phyloP scores from a whole-genome alignment of 169 alveolate species.

The Plasmodium cynomolgi region DNA sequence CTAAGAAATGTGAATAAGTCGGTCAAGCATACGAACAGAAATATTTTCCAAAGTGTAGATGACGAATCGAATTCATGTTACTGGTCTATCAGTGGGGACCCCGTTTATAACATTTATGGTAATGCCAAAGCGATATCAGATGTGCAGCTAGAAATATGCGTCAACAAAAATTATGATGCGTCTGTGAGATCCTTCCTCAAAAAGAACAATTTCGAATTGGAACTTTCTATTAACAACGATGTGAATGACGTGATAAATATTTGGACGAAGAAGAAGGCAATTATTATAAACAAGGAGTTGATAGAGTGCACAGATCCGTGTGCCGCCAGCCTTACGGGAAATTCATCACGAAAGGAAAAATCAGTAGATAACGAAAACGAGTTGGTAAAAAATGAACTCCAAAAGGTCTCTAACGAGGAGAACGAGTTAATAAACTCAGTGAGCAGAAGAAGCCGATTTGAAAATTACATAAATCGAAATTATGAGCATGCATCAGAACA shows the following conservation, averaged over 20 bases:
- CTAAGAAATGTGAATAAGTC: conserved; percentile 43
- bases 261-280: conserved; percentile 76
- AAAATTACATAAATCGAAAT: not conserved
- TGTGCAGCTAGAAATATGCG: conserved; percentile 72
- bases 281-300: conserved; percentile 59
- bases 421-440: not conserved
- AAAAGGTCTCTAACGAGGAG: not conserved
- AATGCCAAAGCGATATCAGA: conserved; percentile 69
- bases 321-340: not conserved
- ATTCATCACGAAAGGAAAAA: not conserved
- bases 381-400: not conserved
- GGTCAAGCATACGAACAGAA: conserved; percentile 39
- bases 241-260: conserved; percentile 28
- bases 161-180: conserved; percentile 17
- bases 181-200: conserved; percentile 26
- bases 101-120: conserved; percentile 74
- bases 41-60: conserved; percentile 7
- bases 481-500: conserved; percentile 17
- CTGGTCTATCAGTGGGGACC: conserved; percentile 72
- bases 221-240: conserved; percentile 48
- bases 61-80: not conserved
- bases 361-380: not conserved
- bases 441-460: not conserved
- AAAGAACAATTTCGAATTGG: conserved; percentile 67
- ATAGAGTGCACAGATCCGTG: conserved; percentile 18